Conservation (phyloP, 2,329 filamentous ascomycete species). For the Talaromyces sp. region DNA sequence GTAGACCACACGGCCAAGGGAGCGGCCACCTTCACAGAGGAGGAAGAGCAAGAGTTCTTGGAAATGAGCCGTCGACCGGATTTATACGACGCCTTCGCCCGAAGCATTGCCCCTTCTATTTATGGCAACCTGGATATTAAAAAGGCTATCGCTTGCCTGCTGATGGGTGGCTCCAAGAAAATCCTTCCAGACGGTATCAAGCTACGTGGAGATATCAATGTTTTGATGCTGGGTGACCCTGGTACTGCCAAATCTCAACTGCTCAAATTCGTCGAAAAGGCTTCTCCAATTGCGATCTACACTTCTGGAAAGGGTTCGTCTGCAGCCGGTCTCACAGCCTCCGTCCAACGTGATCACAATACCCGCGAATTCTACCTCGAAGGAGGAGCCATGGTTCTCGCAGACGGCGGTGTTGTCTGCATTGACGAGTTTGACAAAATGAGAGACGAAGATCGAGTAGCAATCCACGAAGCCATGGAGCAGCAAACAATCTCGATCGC, state of each 20-base stretch:
- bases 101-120: constrained; percentile 94
- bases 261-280: constrained; percentile 95
- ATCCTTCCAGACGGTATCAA: constrained; percentile 97
- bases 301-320: constrained; percentile 98
- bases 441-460: constrained; percentile 94
- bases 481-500: constrained; percentile 99
- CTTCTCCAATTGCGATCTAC: constrained; percentile 94
- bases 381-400: constrained; percentile 96
- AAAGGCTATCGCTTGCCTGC: constrained; percentile 87
- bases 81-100: constrained; percentile 83
- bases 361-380: constrained; percentile 97
- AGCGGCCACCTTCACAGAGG: constrained; percentile 76
- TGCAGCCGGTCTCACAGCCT: constrained; percentile 93
- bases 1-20: constrained; percentile 85
- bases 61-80: constrained; percentile 87
- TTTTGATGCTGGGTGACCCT: constrained; percentile 90
- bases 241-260: constrained; percentile 98
- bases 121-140: constrained; percentile 97
- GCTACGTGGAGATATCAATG: constrained; percentile 95
- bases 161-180: constrained; percentile 95
- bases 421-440: constrained; percentile 99
- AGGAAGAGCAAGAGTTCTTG: constrained; percentile 93
- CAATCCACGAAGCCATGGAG: constrained; percentile 99
- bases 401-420: constrained; percentile 93
- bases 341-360: constrained; percentile 85